A percentile compares a stretch with the other conserved stretches of the same genome.
phyloP scores from a whole-genome alignment of 352 stramenopile genomes.

The Phytophthora sansomeana region DNA sequence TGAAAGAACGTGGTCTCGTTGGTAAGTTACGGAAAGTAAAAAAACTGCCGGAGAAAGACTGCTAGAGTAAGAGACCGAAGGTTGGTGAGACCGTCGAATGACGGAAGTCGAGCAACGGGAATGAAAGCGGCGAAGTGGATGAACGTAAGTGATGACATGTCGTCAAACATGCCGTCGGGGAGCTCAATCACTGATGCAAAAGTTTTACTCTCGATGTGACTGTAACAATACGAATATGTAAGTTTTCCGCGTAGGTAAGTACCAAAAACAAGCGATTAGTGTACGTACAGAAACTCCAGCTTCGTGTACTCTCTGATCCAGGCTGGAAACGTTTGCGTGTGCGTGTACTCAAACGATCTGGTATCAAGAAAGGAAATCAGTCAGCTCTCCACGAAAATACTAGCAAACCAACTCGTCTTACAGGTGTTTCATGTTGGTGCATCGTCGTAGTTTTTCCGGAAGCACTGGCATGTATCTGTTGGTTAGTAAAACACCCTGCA shows the following conservation, averaged over 20 bases:
- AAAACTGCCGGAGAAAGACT: no score
- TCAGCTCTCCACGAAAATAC: no score
- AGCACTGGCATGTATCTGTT: conserved; percentile 21
- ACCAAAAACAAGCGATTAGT: conserved; percentile 14
- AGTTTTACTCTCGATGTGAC: no score
- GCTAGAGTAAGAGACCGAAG: no score
- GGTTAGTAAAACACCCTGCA: conserved; percentile 19
- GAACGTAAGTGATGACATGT: conserved; percentile 35
- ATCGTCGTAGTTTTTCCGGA: conserved; percentile 18
- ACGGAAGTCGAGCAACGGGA: conserved; percentile 8
- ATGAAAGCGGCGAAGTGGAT: conserved; percentile 23
- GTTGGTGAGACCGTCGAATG: conserved; percentile 26
- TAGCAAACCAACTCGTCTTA: neutral
- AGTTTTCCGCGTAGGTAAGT: no score
- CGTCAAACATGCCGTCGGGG: conserved; percentile 23
- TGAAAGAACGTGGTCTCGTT: no score
- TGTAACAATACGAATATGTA: no score
- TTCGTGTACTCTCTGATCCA: conserved; percentile 37
- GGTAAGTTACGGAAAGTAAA: no score
- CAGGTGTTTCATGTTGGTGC: conserved; percentile 1
- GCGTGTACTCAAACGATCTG: conserved; percentile 44
- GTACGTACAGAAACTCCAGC: conserved; percentile 38
- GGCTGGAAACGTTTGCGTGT: conserved; percentile 29
- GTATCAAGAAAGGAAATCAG: no score
- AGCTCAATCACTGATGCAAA: no score